Conservation (phyloP, 2,329 filamentous ascomycete species). For the Arthrobotrys musiformis region DNA sequence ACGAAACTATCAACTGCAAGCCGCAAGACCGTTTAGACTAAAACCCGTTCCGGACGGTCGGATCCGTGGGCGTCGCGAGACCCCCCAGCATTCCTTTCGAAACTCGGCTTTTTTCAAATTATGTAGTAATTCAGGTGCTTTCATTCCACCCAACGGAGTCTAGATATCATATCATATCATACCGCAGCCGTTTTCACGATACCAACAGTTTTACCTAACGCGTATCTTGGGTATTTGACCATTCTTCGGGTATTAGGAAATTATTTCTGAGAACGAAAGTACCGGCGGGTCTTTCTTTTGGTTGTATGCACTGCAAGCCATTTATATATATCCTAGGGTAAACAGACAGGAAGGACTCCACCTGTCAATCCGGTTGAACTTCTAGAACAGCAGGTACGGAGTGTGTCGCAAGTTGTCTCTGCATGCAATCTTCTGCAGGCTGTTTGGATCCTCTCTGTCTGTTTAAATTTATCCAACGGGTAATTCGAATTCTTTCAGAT, state of each 20-base stretch:
- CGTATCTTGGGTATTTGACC: not conserved
- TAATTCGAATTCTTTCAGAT: slow-evolving; percentile 52
- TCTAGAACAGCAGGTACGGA: slow-evolving; percentile 35
- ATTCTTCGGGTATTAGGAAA: slow-evolving; percentile 32
- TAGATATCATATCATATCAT: no score
- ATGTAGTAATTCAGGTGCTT: no score
- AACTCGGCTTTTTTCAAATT: slow-evolving; percentile 31
- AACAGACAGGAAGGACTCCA: slow-evolving; percentile 8
- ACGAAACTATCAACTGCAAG: not conserved
- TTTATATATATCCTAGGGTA: not conserved
- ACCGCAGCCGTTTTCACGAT: slow-evolving; percentile 29
- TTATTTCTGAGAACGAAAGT: slow-evolving; percentile 1
- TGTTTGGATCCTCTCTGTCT: not conserved
- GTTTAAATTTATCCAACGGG: slow-evolving; percentile 54
- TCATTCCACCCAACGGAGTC: no score
- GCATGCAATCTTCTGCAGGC: slow-evolving; percentile 34
- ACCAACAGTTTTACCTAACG: not conserved
- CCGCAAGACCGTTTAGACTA: slow-evolving; percentile 14
- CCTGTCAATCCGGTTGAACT: slow-evolving; percentile 26
- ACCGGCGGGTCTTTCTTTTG: not conserved
- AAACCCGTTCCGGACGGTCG: slow-evolving; percentile 44
- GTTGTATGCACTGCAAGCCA: slow-evolving; percentile 28
- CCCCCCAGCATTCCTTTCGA: slow-evolving; percentile 31
- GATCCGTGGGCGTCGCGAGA: slow-evolving; percentile 27
- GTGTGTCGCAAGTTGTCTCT: slow-evolving; percentile 34